Evolutionary conservation across 108 stramenopile genomes (phyloP), one percentile per base, ranked within the genome.

Genomic region (Aurantiochytrium sp.): DNA sequence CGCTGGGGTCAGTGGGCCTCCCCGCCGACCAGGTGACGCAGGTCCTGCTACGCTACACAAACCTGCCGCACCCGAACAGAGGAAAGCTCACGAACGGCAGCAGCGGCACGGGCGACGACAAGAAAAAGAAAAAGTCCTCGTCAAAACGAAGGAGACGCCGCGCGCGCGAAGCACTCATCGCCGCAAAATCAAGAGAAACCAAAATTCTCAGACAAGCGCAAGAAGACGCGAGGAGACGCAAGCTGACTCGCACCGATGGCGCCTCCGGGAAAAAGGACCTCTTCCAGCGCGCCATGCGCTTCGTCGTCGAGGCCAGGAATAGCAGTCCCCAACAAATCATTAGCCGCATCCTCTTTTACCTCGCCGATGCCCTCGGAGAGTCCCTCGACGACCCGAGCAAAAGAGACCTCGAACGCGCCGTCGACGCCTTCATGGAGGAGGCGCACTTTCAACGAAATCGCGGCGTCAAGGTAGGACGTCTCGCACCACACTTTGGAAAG

Each of bases 351-450:
- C 51, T 83, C 45, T 83, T 83, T 23, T 83, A 83, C 51, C 76
- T 83, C 51, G 76, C 76, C 76, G 76, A 83, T 23, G 76, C 76
- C 18, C 76, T 83, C n/a, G 76, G 76, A 6, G 76, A 83, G 28
- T 83, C 76, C 45, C 76, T 83, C 49, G 76, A 83, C 51, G 51
- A 83, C 45, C 76, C 76, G 16, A 4, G 76, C 76, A 83, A 83
- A 45, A 47, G 76, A 35, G 76, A 83, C 51, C 51, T 83, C n/a
- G 76, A 83, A 53, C 76, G 76, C 76, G 76, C 76, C 23, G 76
- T 83, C 6, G 76, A 53, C 28, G 76, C 76, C 51, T 83, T 83
- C 51, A 53, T 83, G 76, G 76, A 83, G 51, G 76, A 83, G 51
- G 76, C 76, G 23, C 76, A 83, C 51, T 83, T 47, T 83, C 76